Evolutionary conservation across 2,329 filamentous ascomycete genomes (phyloP).

Genomic region (Macrophomina tecta): DNA sequence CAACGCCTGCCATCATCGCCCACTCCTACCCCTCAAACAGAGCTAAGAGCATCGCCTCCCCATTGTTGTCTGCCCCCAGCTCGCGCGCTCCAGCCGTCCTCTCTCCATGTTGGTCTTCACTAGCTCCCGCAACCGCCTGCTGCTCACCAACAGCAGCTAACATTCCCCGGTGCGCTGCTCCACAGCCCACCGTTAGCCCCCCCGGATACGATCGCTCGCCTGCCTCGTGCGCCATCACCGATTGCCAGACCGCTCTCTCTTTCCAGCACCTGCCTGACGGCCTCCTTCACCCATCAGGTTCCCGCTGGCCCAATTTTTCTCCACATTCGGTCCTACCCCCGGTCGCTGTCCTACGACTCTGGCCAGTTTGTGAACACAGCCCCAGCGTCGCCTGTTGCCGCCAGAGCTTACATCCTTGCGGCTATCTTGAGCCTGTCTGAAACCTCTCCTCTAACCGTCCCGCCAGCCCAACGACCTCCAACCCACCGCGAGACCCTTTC

Average conservation of each 20-base stretch:
- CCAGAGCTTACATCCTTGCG: conserved; percentile 27
- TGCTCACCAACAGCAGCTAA: conserved; percentile 28
- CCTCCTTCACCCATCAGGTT: not conserved
- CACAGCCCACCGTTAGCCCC: conserved; percentile 9
- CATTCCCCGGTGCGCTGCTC: conserved; percentile 1
- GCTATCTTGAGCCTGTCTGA: conserved; percentile 23
- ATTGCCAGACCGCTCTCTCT: not conserved
- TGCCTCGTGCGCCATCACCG: conserved; percentile 3
- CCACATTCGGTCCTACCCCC: conserved; percentile 28
- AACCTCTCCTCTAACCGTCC: conserved; percentile 23
- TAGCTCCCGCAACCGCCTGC: conserved; percentile 13
- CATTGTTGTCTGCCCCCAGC: conserved; percentile 1
- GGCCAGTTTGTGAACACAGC: conserved; percentile 13
- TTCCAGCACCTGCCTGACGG: conserved; percentile 1
- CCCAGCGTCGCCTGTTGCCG: conserved; percentile 1
- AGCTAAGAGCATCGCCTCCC: conserved; percentile 6
- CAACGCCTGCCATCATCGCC: conserved; percentile 8
- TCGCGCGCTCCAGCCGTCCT: not conserved
- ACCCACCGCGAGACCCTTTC: not conserved
- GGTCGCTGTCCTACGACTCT: conserved; percentile 16
- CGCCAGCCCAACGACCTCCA: not conserved
- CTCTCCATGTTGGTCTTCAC: conserved; percentile 20
- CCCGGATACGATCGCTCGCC: conserved; percentile 2
- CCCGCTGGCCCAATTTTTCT: conserved; percentile 22
- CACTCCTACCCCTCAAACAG: not conserved